A percentile compares a stretch with the other conserved stretches of the same genome.
Evolutionary conservation across 768 basidiomycete genomes (phyloP).

Genomic region (Podaxis mareebaensis): DNA sequence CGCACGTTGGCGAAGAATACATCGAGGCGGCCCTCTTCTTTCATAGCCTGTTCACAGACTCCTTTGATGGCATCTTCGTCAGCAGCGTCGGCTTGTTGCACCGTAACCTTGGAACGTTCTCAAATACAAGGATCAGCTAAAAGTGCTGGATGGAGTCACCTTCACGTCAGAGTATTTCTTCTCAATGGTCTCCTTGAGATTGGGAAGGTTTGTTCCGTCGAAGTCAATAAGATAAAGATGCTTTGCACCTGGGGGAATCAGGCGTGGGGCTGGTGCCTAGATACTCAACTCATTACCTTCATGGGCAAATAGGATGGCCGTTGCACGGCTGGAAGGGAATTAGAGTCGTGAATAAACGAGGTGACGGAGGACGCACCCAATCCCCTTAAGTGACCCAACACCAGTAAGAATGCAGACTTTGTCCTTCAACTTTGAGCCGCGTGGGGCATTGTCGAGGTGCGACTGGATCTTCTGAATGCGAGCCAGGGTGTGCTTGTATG

Average conservation of each 20-base stretch:
- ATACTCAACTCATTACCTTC: slow-evolving; percentile 50
- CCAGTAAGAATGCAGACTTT: slow-evolving; percentile 91
- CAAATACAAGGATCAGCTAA: neutral
- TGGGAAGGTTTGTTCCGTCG: slow-evolving; percentile 63
- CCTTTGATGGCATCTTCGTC: slow-evolving; percentile 67
- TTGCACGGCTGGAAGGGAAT: slow-evolving; percentile 54
- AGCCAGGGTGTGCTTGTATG: slow-evolving; percentile 58
- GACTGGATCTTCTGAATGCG: slow-evolving; percentile 69
- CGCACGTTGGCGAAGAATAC: slow-evolving; percentile 94
- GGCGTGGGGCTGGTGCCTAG: neutral
- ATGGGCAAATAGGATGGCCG: slow-evolving; percentile 74
- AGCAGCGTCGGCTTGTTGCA: slow-evolving; percentile 79
- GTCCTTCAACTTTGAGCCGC: slow-evolving; percentile 57
- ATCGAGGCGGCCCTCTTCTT: slow-evolving; percentile 85
- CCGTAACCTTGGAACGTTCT: slow-evolving; percentile 62
- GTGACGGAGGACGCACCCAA: slow-evolving; percentile 59
- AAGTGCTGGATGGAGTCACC: slow-evolving; percentile 35
- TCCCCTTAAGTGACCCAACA: slow-evolving; percentile 83
- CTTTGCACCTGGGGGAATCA: slow-evolving; percentile 54
- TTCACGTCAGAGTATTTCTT: slow-evolving; percentile 75
- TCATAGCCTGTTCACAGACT: slow-evolving; percentile 70
- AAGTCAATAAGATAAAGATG: slow-evolving; percentile 80
- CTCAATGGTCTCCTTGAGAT: slow-evolving; percentile 69
- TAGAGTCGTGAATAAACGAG: neutral
- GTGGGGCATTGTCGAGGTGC: slow-evolving; percentile 58